Evolutionary conservation across 2,329 filamentous ascomycete species (phyloP).

Genomic region (Kalmusia sp.): DNA sequence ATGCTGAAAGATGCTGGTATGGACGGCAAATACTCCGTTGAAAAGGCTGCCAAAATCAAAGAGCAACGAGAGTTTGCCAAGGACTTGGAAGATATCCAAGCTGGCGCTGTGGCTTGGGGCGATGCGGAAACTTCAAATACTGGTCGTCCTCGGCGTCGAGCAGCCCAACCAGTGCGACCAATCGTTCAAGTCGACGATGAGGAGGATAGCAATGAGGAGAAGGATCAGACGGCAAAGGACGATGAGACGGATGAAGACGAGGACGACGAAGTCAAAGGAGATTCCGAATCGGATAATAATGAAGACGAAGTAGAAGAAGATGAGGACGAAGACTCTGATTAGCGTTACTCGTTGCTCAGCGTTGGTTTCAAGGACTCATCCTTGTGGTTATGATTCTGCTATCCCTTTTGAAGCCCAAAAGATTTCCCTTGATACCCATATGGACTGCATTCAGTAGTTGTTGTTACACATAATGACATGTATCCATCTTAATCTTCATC

Average conservation of each 20-base stretch:
- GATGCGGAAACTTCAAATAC: conserved; percentile 35
- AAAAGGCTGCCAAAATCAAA: conserved; percentile 85
- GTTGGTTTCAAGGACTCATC: no score
- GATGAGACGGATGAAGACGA: conserved; percentile 11
- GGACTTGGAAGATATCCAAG: conserved; percentile 83
- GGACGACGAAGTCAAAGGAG: conserved; percentile 27
- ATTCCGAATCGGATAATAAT: conserved; percentile 21
- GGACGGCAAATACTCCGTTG: conserved; percentile 84
- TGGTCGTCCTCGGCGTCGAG: conserved; percentile 37
- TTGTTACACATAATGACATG: background rate
- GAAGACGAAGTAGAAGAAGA: conserved; percentile 18
- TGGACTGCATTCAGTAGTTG: background rate
- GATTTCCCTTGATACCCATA: background rate
- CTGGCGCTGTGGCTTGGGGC: conserved; percentile 84
- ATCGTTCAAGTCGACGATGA: conserved; percentile 32
- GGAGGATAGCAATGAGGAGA: conserved; percentile 27
- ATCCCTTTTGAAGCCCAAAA: background rate
- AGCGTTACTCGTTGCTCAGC: no score
- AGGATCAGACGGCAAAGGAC: conserved; percentile 14
- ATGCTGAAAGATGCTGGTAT: conserved; percentile 87
- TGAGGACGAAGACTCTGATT: conserved; percentile 17
- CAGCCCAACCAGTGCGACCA: conserved; percentile 26
- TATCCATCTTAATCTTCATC: background rate
- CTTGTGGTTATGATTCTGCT: no score
- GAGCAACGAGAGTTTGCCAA: conserved; percentile 83